Base-by-base conservation (phyloP, 2,329 filamentous ascomycete species). In the Colletotrichum magnum region DNA sequence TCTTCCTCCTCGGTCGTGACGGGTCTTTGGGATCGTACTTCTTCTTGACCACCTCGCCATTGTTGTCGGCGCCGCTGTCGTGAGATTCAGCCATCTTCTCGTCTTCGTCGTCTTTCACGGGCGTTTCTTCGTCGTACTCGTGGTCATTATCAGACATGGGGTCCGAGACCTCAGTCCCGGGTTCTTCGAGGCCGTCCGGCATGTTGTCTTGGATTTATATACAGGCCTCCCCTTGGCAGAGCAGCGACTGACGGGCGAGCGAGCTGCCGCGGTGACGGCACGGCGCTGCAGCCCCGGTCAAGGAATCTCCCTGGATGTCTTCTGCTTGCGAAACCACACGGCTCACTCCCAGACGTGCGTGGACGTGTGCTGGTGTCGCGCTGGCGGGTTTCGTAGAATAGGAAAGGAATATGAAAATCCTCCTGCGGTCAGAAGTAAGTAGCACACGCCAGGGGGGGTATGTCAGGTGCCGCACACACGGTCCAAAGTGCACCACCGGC, bases 1-100 rank as follows among this genome's bases (percentile, higher is more conserved):
- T 99, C 86, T 98, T 99, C 77, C 96, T 90, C 74, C 95, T 88
- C 18, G 96, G 95, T 69, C 96, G 90, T 76, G 92, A 87, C 65
- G 95, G 95, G 79, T 99, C 96, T 81, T 98, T 98, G 65, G 94
- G 90, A 83, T 93, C 87, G 79, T 90, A 87, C 81, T 91, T 92
- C 82, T 92, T 93, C 82, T 90, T 90, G 67, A 84, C 32, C 32
- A 36, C 79, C 75, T 88, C 85, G 67, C 81, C 82, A 72, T 81
- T 82, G 72, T 85, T 82, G 72, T 85, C 82, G 74, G 81, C 79
- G 48, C 67, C 67, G 58, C 67, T 69, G 24, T 70, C 70, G 53
- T 72, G 78, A 75, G 84, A 79, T 72, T 84, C 84, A 72, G 83
- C 77, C 85, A 88, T 88, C 73, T 82, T 88, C 28, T 70, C 64